Base-by-base conservation (phyloP, 768 basidiomycete genomes). In the Russula dissimulans region DNA sequence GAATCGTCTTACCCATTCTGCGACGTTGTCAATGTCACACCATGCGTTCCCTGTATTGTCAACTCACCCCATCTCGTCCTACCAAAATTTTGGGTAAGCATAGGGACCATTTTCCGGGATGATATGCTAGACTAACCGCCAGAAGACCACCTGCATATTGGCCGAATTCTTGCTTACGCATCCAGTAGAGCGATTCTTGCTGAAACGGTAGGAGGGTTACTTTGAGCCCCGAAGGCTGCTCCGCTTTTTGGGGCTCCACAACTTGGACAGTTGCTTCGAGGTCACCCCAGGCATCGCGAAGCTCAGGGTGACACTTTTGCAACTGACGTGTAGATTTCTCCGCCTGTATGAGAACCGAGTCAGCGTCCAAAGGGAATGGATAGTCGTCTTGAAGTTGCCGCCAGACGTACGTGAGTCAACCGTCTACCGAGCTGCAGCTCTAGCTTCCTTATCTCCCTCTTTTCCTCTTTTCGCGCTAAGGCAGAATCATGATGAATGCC, bases 1-100 rank as follows among this genome's bases (percentile, higher is more conserved):
- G 97, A 60, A 99, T 98, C 0, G 95, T 99, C 73, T 94, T 93
- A 14, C 89, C 89, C 91, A 94, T 92, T 18, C 89, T 87, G 64
- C 45, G 53, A 41, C 9, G 17, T n/a, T 43, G 63, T 65, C 22
- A 62, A 44, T 26, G 29, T 67, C 34, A 59, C 59, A 51, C 11
- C 39, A 56, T 18, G 45, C n/a, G 32, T 18, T 6, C 46, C n/a
- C 49, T 57, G 59, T 41, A 9, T 54, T 32, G 54, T 34, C 42
- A 57, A 38, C 80, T 72, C 78, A 85, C 91, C 92, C 93, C 91
- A 93, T 93, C 73, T 93, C 91, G 65, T 93, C 90, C 87, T 89
- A 65, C n/a, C 26, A 54, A 17, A 36, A 22, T n/a, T 17, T 17
- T 12, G 48, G 56, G 52, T 61, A 44, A 65, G 57, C n/a, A 39